These are phyloP conservation scores for Megacollybia platyphylla DNA, from an alignment of 1,284 basidiomycete genomes.

Conservation along the genomic window DNA sequence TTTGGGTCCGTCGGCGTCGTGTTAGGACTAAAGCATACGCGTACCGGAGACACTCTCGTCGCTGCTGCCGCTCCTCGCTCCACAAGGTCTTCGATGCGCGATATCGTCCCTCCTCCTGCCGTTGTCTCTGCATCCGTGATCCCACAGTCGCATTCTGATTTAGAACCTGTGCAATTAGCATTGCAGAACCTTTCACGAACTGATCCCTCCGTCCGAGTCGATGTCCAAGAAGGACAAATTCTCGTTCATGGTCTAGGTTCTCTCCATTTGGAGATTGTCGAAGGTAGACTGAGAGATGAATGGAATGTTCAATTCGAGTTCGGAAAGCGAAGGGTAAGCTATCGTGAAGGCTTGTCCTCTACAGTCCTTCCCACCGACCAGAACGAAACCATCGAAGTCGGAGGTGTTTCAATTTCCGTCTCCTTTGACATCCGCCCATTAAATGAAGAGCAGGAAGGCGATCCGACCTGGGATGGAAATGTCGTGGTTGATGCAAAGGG, in stretches of 20 bases:
- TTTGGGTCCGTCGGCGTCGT: slow-evolving; percentile 82
- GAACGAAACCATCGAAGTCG: slow-evolving; percentile 5
- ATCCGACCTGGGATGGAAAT: slow-evolving; percentile 65
- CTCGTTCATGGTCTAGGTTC: slow-evolving; percentile 78
- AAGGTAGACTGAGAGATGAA: slow-evolving; percentile 67
- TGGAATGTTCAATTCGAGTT: slow-evolving; percentile 73
- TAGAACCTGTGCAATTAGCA: slow-evolving; percentile 66
- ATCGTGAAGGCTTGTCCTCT: slow-evolving; percentile 56
- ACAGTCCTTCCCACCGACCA: slow-evolving; percentile 1
- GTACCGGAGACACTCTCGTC: slow-evolving; percentile 81
- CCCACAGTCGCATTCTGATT: slow-evolving; percentile 72
- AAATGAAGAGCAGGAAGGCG: slow-evolving; percentile 39
- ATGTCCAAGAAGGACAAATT: slow-evolving; percentile 71
- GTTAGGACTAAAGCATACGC: slow-evolving; percentile 70
- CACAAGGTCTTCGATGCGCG: slow-evolving; percentile 32
- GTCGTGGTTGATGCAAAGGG: slow-evolving; percentile 44
- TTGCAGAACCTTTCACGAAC: slow-evolving; percentile 69
- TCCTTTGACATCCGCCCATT: slow-evolving; percentile 41
- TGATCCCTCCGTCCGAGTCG: slow-evolving; percentile 73
- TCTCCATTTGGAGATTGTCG: slow-evolving; percentile 80
- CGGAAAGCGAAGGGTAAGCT: slow-evolving; percentile 68
- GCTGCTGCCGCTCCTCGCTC: slow-evolving; percentile 25
- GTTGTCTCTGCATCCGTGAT: slow-evolving; percentile 74
- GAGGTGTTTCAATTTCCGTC: slow-evolving; percentile 26
- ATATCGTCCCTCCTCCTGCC: slow-evolving; percentile 63